A percentile compares a stretch with the other conserved stretches of the same genome.
Evolutionary conservation across 2,329 filamentous ascomycete species (phyloP).

Genomic region (Annulohypoxylon truncatum): DNA sequence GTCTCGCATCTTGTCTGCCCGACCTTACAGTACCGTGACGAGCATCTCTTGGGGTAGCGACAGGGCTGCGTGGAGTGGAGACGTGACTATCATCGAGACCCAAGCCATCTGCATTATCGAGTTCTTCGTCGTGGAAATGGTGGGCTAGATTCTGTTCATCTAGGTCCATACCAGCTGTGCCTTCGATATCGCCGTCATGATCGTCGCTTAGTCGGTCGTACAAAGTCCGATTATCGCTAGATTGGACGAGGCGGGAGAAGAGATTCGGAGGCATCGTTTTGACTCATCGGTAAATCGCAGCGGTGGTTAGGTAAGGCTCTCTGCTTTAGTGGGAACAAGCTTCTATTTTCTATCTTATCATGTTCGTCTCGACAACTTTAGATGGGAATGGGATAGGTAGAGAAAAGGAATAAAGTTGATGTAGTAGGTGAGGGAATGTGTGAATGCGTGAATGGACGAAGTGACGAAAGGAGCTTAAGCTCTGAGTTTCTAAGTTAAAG

Average conservation of each 20-base stretch:
- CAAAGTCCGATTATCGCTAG: slow-evolving; percentile 56
- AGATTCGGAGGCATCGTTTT: slow-evolving; percentile 60
- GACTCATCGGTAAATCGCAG: slow-evolving; percentile 19
- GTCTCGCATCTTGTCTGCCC: slow-evolving; percentile 34
- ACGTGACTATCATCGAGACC: slow-evolving; percentile 60
- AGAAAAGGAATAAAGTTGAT: not conserved
- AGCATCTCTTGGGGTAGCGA: slow-evolving; percentile 34
- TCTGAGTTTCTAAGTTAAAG: slow-evolving; percentile 9
- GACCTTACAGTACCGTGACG: slow-evolving; percentile 25
- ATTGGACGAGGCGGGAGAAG: slow-evolving; percentile 58
- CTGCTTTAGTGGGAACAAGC: not conserved
- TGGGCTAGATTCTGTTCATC: slow-evolving; percentile 67
- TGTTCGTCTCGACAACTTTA: not conserved
- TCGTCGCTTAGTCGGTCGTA: slow-evolving; percentile 63
- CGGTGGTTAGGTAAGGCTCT: not conserved
- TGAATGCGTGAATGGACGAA: not conserved
- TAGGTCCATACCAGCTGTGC: slow-evolving; percentile 56
- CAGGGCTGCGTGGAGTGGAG: slow-evolving; percentile 54
- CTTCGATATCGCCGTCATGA: slow-evolving; percentile 56
- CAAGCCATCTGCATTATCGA: slow-evolving; percentile 57
- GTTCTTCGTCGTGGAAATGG: slow-evolving; percentile 62
- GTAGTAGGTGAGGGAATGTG: not conserved
- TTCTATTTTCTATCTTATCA: slow-evolving; percentile 16
- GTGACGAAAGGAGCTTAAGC: not conserved
- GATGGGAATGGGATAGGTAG: not conserved